Evolutionary conservation across 495 filamentous ascomycete genomes (phyloP), one percentile per base, ranked within the genome.

Genomic region (Tuber microsphaerosporum): DNA sequence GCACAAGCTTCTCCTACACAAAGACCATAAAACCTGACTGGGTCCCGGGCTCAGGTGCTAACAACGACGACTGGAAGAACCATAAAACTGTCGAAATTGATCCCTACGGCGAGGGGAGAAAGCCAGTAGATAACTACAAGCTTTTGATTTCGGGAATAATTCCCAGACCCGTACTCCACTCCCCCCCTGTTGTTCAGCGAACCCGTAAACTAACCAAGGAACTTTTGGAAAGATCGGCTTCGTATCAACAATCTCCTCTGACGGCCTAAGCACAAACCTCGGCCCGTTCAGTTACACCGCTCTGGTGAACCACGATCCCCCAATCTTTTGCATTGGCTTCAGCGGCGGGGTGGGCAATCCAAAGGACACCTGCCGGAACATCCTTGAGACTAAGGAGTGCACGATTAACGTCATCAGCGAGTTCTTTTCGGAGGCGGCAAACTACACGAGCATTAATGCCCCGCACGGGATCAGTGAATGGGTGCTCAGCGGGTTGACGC

Each of bases 381-480:
- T 98, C 70, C 79, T 85, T 51, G 90, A 90, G 51, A 89, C 87
- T 0, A 83, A 87, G 44, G 94, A 98, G 84, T 91, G 91, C 83
- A 90, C 90, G 31, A 91, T 97, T 83, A 97, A 95, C 82, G 91
- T 97, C 74, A 91, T 97, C 77, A 89, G 88, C 0, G 93, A 97
- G 85, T 88, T 90, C 83, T 96, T 90, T 81, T 80, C 96, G 75
- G 94, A 97, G 84, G 94, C 94, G 0, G 94, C 94, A 31, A 97
- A 98, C 82, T 87, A 88, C 31, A 88, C 90, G 14, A 86, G 88
- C 20, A 88, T 97, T 81, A 92, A 97, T 81, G 88, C 92, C 0
- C 94, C 94, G 0, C 90, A 90, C 69, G 93, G 92, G 0, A 85
- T 89, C 0, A 91, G 89, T 8, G 94, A 98, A 84, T 98, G 94